Base-by-base conservation (phyloP, 2,329 filamentous ascomycete genomes). In the Pseudocercospora pini-densiflorae region DNA sequence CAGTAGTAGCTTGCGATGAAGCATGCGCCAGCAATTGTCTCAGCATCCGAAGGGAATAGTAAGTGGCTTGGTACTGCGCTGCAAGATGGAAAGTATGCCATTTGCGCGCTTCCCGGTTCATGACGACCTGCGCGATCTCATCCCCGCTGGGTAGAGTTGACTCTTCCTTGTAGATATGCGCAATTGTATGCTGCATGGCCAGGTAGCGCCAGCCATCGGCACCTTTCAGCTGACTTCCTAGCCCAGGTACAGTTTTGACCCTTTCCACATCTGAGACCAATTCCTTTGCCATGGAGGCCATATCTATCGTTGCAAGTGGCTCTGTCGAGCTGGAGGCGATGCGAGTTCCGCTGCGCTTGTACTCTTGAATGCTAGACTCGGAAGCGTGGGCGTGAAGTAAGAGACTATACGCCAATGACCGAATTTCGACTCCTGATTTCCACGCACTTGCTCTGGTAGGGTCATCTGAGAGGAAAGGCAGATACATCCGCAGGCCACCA, bases 381-480 rank as follows among this genome's bases (percentile, higher is more conserved):
- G 24, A 53, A 1, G 69, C 40, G 14, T 68, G 63, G n/a, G 29
- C 57, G 14, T 55, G 55, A 23, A 73, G 58, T 3, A 82, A 65
- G 1, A 81, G 69, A 1, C 77, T 78, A 65, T 83, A 83, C 6
- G 77, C 78, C 21, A 81, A 62, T 2, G 69, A 68, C 5, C 82
- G 79, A 2, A 81, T 66, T 5, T 76, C 70, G 14, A 73, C 66
- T 1, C 80, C 80, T 10, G 78, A 66, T 27, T 73, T 74, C 81
- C 81, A 84, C 5, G 81, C 81, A 1, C 81, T 80, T 43, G 78
- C 76, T 59, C 78, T 75, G 12, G 75, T 73, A 0, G 81, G 76
- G 63, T 84, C 82, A 63, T 84, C 82, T 12, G 88, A 79, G 0
- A 93, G 76, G 23, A 89, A 82, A 0, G 90, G 89, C 0, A 93